These are phyloP conservation scores for Diaporthe vexans DNA, from an alignment of 2,329 filamentous ascomycete genomes.

Conservation along the genomic window DNA sequence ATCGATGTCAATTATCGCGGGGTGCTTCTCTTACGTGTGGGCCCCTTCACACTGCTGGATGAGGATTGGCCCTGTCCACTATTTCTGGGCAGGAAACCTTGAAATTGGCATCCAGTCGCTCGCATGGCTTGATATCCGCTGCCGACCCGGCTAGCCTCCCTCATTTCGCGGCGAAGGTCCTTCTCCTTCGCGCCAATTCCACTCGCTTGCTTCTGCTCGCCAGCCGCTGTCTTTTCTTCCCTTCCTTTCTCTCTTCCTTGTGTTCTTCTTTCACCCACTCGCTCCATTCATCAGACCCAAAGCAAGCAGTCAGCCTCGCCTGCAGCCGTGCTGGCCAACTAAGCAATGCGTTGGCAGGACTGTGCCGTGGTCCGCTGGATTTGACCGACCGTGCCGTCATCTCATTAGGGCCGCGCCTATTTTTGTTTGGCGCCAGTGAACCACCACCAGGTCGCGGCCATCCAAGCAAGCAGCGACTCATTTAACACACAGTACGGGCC, in stretches of 20 bases:
- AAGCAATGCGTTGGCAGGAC: slow-evolving; percentile 30
- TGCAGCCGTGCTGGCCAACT: slow-evolving; percentile 15
- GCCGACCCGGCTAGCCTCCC: slow-evolving; percentile 16
- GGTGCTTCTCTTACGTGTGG: slow-evolving; percentile 23
- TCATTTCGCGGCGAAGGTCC: slow-evolving; percentile 4
- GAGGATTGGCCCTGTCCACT: slow-evolving; percentile 31
- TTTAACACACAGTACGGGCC: neutral
- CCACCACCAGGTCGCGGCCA: slow-evolving; percentile 26
- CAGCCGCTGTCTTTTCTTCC: neutral
- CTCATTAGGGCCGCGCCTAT: slow-evolving; percentile 37
- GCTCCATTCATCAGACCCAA: neutral
- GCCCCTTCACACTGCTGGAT: slow-evolving; percentile 4
- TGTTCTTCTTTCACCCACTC: neutral
- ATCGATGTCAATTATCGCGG: slow-evolving; percentile 9
- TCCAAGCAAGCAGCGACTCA: slow-evolving; percentile 22
- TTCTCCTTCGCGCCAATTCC: neutral
- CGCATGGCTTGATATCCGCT: slow-evolving; percentile 15
- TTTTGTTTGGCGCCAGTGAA: slow-evolving; percentile 31
- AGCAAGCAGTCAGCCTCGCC: slow-evolving; percentile 30
- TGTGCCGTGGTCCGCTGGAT: slow-evolving; percentile 33
- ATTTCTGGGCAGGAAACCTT: slow-evolving; percentile 16
- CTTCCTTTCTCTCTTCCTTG: neutral
- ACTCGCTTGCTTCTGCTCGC: slow-evolving; percentile 14
- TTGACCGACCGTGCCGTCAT: slow-evolving; percentile 18
- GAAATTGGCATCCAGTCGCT: slow-evolving; percentile 27